Percentiles rank a stretch among this genome's conserved stretches.
phyloP scores from a whole-genome alignment of 83 land plant genomes.

The Thuja plicata region DNA sequence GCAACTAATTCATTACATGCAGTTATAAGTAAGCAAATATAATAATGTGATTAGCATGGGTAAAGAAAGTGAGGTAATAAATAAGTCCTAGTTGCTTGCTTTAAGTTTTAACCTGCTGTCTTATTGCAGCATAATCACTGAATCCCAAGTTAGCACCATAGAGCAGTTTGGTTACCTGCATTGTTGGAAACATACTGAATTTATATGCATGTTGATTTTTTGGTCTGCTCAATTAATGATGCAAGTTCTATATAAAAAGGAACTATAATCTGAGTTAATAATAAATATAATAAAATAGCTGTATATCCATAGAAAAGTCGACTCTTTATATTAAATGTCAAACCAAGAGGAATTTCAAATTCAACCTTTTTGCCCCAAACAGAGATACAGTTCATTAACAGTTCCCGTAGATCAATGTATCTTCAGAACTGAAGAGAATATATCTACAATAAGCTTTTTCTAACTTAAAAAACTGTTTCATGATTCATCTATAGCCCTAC shows the following conservation, averaged over 20 bases:
- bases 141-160: conserved; percentile 21
- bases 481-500: not conserved
- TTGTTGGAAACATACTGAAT: not conserved
- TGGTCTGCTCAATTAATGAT: not conserved
- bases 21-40: not conserved
- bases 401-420: not conserved
- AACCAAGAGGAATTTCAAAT: not conserved
- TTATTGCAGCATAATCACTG: conserved; percentile 26
- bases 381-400: not conserved
- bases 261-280: not conserved
- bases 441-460: not conserved
- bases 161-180: conserved; percentile 25
- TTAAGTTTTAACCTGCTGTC: conserved; percentile 20
- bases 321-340: not conserved
- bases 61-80: not conserved
- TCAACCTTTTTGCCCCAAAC: not conserved
- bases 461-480: not conserved
- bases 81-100: not conserved
- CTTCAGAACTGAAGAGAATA: not conserved
- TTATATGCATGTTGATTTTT: not conserved
- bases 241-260: not conserved
- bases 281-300: too few relatives aligned
- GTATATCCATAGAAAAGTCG: too few relatives aligned
- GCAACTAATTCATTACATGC: not conserved
- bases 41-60: not conserved